Conservation (phyloP, 2,329 filamentous ascomycete species). For the Alternaria atra region DNA sequence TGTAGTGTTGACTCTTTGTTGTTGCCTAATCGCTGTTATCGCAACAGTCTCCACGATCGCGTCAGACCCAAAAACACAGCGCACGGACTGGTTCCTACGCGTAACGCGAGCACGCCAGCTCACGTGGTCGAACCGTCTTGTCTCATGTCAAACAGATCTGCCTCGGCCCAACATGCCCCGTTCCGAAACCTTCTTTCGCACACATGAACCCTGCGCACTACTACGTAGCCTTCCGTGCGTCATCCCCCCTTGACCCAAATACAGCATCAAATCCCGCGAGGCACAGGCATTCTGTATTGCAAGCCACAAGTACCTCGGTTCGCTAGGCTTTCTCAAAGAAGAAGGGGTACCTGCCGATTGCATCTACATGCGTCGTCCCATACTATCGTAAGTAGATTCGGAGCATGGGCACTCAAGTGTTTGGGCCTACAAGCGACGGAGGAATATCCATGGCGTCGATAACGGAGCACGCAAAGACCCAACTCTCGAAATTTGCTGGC, state of each 20-base stretch:
- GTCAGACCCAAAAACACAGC: slow-evolving; percentile 9
- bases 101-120: slow-evolving; percentile 14
- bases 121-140: slow-evolving; percentile 8
- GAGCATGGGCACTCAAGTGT: not conserved
- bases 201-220: not conserved
- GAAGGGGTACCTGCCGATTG: slow-evolving; percentile 13
- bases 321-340: not conserved
- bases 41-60: slow-evolving; percentile 8
- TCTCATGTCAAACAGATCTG: not conserved
- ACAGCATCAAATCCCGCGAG: not conserved
- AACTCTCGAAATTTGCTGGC: not conserved
- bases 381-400: not conserved
- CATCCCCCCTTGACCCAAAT: not conserved
- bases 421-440: not conserved
- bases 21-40: slow-evolving; percentile 2
- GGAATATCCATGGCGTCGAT: not conserved
- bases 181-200: not conserved
- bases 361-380: not conserved
- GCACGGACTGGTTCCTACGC: slow-evolving; percentile 11
- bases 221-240: not conserved
- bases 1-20: slow-evolving; percentile 3
- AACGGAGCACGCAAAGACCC: not conserved
- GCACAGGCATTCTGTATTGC: slow-evolving; percentile 2
- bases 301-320: slow-evolving; percentile 7
- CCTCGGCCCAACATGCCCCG: not conserved